A percentile compares a stretch with the other conserved stretches of the same genome.
phyloP scores from a whole-genome alignment of 768 basidiomycete genomes.

The Calocera cornea region DNA sequence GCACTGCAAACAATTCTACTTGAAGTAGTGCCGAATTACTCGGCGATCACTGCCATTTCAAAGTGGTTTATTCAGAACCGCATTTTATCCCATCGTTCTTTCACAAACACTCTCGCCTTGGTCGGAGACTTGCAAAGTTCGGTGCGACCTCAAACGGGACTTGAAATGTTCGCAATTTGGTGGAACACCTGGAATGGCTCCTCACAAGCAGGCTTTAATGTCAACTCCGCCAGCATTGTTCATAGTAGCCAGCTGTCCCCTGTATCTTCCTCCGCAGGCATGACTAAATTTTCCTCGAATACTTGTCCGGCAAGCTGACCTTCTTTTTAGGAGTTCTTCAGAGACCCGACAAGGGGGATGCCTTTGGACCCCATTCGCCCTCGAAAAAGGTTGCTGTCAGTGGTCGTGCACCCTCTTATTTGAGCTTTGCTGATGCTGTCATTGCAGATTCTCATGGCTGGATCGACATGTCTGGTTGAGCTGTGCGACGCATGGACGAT shows the following conservation, averaged over 20 bases:
- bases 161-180: neutral
- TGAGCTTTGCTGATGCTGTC: neutral
- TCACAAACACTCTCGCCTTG: neutral
- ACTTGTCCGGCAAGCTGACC: too few relatives aligned
- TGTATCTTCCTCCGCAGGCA: too few relatives aligned
- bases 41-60: neutral
- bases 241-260: neutral
- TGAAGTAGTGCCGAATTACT: neutral
- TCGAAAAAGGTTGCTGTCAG: too few relatives aligned
- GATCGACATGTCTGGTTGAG: neutral
- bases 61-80: neutral
- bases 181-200: neutral
- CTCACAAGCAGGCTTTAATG: neutral
- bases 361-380: too few relatives aligned
- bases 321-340: too few relatives aligned
- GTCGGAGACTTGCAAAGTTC: neutral
- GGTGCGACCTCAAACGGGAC: neutral
- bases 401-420: neutral
- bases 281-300: too few relatives aligned
- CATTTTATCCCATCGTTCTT: neutral
- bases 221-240: too few relatives aligned
- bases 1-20: neutral
- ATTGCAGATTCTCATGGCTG: neutral
- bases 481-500: neutral
- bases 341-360: too few relatives aligned